Conservation (phyloP, 306 rosid genomes). For the Phaseolus lunatus region DNA sequence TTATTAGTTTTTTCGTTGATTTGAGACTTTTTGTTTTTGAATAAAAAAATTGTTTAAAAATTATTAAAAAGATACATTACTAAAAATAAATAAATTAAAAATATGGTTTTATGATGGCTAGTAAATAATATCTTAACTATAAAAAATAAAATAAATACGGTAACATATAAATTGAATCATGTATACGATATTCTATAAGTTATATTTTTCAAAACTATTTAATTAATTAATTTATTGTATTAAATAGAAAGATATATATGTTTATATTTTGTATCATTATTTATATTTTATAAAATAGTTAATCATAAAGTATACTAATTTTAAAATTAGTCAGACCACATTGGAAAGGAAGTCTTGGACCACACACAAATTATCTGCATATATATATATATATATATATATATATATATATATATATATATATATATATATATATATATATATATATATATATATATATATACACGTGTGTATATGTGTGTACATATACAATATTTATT, state of each 20-base stretch:
- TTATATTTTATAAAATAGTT: no score
- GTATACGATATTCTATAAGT: not conserved
- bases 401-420: not conserved
- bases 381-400: no score
- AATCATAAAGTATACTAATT: no score
- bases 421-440: no score
- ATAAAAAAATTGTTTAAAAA: not conserved
- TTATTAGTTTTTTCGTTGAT: not conserved
- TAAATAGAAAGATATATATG: not conserved
- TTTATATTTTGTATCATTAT: not conserved
- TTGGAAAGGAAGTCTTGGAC: no score
- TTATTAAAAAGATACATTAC: not conserved
- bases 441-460: no score
- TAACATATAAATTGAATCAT: not conserved
- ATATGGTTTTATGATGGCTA: not conserved
- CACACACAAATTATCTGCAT: no score
- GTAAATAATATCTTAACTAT: not conserved
- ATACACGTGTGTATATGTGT: no score
- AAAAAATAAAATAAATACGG: not conserved
- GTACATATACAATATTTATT: no score
- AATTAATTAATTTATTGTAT: not conserved
- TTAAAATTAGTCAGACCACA: no score
- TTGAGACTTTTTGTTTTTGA: not conserved
- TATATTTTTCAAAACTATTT: not conserved
- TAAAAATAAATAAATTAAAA: not conserved